Evolutionary conservation across 2,329 filamentous ascomycete species (phyloP), one percentile per base, ranked within the genome.

Genomic region (Pezicula radicicola): DNA sequence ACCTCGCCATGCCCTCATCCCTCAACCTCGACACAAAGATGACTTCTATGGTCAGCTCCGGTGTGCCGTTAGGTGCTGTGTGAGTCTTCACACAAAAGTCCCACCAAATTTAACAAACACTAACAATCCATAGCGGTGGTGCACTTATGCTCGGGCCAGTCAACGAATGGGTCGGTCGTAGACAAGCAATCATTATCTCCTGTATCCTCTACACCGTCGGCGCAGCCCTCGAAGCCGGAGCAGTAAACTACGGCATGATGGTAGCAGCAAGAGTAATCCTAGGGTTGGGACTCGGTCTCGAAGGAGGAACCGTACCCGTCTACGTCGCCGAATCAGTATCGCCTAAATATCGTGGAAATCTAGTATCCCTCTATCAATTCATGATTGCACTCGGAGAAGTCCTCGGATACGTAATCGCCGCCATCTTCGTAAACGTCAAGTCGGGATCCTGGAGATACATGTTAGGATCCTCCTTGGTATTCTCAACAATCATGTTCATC

Each of bases 371-470:
- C 0, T 90, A 89, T 66, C 87, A 90, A 64, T 81, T 89, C 69
- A 89, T 87, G 69, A 90, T 90, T 61, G 87, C 87, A 0, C 75
- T 90, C 0, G 87, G 87, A 27, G 87, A 89, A 60, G 86, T 90
- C 2, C 72, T 90, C 1, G 87, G 87, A 2, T 89, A 89, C 54
- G 86, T 83, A 5, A 79, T 89, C 1, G 86, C 83, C 0, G 87
- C 87, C 44, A 88, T 89, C 51, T 90, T 90, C 68, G 73, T 89
- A 55, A 77, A 74, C n/a, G 84, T 90, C 2, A 51, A 57, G 18
- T 69, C 72, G 0, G 87, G 86, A 15, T 85, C 85, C 71, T 90
- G 87, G 87, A 77, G 87, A 36, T 89, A 83, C 65, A 89, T 90
- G 54, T 80, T 90, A 1, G 87, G 86, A 4, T 87, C 83, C 1